Evolutionary conservation across 2,329 filamentous ascomycete genomes (phyloP).

Genomic region (Xylariomycetidae sp.): DNA sequence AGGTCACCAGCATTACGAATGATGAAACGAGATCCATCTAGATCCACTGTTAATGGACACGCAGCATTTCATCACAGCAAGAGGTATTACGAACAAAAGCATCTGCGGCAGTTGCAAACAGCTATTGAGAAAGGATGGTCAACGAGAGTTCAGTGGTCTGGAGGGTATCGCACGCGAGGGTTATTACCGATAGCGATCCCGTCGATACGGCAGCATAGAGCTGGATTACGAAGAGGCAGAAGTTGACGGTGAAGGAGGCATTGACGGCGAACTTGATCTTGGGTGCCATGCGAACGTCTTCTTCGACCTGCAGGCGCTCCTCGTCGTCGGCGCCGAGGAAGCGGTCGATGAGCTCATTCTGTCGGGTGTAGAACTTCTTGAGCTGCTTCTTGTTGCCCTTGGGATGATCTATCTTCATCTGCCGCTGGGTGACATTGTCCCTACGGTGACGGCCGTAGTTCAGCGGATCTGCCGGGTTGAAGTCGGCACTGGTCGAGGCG

Average conservation of each 20-base stretch:
- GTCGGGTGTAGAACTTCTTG: slow-evolving; percentile 42
- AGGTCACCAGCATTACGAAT: slow-evolving; percentile 57
- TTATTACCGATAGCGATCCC: slow-evolving; percentile 47
- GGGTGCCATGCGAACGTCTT: slow-evolving; percentile 44
- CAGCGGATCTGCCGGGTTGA: slow-evolving; percentile 29
- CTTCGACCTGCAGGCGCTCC: slow-evolving; percentile 45
- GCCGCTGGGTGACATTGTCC: slow-evolving; percentile 35
- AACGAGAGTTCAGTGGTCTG: slow-evolving; percentile 2
- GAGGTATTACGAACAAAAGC: slow-evolving; percentile 44
- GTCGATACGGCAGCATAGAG: slow-evolving; percentile 54
- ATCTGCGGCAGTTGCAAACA: slow-evolving; percentile 63
- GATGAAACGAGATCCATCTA: slow-evolving; percentile 61
- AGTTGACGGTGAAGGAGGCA: slow-evolving; percentile 45
- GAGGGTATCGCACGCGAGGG: slow-evolving; percentile 13
- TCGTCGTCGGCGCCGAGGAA: slow-evolving; percentile 54
- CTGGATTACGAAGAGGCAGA: slow-evolving; percentile 53
- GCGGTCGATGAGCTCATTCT: slow-evolving; percentile 45
- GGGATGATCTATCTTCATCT: slow-evolving; percentile 45
- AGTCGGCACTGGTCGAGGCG: slow-evolving; percentile 12
- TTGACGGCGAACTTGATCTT: slow-evolving; percentile 51
- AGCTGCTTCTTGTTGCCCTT: slow-evolving; percentile 37
- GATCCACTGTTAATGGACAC: slow-evolving; percentile 14
- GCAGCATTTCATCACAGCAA: slow-evolving; percentile 11
- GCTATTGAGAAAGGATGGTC: slow-evolving; percentile 25
- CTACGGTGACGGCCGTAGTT: slow-evolving; percentile 36